Percentiles rank a stretch among this genome's conserved stretches.
These are phyloP conservation scores for Mesostigma viride DNA, from an alignment of 139 green algal genomes.

Conservation along the genomic window DNA sequence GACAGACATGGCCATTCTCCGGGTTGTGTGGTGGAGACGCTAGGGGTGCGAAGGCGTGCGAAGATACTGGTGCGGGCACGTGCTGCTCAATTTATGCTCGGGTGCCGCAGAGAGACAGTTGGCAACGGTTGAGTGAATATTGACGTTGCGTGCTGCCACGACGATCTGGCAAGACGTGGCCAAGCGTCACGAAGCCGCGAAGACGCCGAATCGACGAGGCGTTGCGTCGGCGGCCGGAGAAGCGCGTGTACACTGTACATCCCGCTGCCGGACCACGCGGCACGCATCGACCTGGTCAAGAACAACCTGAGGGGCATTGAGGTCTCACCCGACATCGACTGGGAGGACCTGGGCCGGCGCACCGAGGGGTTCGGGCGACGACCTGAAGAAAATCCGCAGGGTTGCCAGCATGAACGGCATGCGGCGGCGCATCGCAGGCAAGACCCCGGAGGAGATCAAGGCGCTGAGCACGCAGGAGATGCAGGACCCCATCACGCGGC, in stretches of 20 bases:
- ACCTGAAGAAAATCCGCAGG: slow-evolving; percentile 80
- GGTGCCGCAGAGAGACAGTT: too few relatives aligned
- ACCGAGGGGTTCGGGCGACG: slow-evolving; percentile 81
- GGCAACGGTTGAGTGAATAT: too few relatives aligned
- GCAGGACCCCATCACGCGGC: slow-evolving; percentile 26
- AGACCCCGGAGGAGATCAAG: slow-evolving; percentile 55
- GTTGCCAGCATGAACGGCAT: slow-evolving; percentile 85
- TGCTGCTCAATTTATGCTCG: too few relatives aligned
- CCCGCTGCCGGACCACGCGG: slow-evolving; percentile 55
- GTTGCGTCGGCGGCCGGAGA: slow-evolving; percentile 74
- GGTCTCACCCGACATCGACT: slow-evolving; percentile 48
- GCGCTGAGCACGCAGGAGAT: slow-evolving; percentile 34
- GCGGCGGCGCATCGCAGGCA: slow-evolving; percentile 63
- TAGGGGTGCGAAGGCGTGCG: too few relatives aligned
- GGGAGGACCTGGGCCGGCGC: slow-evolving; percentile 45
- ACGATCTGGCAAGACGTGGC: too few relatives aligned
- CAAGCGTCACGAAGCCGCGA: too few relatives aligned
- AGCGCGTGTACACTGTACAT: slow-evolving; percentile 97
- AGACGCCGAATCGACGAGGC: slow-evolving; percentile 93
- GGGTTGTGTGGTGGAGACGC: too few relatives aligned
- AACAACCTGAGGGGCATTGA: slow-evolving; percentile 60
- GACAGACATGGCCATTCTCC: too few relatives aligned
- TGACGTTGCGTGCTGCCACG: too few relatives aligned
- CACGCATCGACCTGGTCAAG: slow-evolving; percentile 63
- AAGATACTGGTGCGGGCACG: too few relatives aligned